Conservation (phyloP, 177 flowering plant species). For the Tripterygium wilfordii region DNA sequence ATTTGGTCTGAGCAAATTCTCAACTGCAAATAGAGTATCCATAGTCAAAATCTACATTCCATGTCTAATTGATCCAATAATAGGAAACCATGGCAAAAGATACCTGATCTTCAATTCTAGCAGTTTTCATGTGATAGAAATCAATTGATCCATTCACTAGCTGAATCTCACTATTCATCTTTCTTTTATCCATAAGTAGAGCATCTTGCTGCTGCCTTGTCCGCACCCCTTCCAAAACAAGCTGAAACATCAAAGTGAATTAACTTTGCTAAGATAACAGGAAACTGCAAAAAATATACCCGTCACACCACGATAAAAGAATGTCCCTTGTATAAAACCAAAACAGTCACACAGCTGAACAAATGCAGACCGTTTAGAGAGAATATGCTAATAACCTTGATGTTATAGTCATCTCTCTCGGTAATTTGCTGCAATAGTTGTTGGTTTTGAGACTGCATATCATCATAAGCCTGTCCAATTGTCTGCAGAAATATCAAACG, state of each 20-base stretch:
- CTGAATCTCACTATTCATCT: conserved; percentile 52
- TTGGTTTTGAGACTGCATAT: conserved; percentile 91
- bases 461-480: conserved; percentile 96
- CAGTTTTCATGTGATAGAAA: conserved; percentile 43
- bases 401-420: conserved; percentile 97
- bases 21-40: conserved; percentile 41
- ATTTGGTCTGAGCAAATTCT: conserved; percentile 59
- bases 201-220: conserved; percentile 58
- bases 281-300: no score
- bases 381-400: conserved; percentile 53
- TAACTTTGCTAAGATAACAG: no score
- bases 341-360: no score
- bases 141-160: conserved; percentile 49
- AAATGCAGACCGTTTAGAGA: no score
- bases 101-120: conserved; percentile 84
- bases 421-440: conserved; percentile 88
- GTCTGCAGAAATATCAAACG: conserved; percentile 46
- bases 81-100: neutral
- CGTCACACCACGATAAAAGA: no score
- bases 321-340: no score
- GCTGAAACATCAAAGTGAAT: conserved; percentile 39
- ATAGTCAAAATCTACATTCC: neutral
- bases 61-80: neutral
- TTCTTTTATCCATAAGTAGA: conserved; percentile 48
- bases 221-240: conserved; percentile 73